Evolutionary conservation across 2,329 filamentous ascomycete genomes (phyloP).

Genomic region (Calonectria pseudoturangicola): DNA sequence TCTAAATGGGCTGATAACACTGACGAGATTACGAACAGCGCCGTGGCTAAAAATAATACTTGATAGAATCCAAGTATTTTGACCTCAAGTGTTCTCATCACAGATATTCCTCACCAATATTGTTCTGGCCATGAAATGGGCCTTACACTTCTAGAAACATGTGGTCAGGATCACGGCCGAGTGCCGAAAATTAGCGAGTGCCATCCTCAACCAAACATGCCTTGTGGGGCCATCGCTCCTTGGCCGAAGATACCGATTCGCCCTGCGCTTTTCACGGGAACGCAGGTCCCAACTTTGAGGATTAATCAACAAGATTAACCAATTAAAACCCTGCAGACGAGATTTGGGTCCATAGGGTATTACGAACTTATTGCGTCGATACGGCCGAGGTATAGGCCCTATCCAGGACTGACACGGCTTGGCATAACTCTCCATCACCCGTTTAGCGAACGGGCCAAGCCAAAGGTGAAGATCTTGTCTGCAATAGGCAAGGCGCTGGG

Average conservation of each 20-base stretch:
- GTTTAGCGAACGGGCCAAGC: not conserved
- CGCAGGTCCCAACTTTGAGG: not conserved
- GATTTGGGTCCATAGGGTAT: conserved; percentile 4
- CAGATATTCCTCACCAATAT: no score
- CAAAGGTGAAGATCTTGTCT: not conserved
- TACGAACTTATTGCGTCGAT: not conserved
- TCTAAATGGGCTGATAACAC: no score
- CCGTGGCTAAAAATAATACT: no score
- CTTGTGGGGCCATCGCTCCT: not conserved
- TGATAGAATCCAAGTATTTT: no score
- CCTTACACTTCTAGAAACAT: not conserved
- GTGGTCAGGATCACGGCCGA: not conserved
- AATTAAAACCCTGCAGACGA: not conserved
- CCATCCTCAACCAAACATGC: not conserved
- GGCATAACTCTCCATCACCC: conserved; percentile 12
- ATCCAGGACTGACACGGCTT: not conserved
- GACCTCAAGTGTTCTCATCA: no score
- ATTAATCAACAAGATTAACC: not conserved
- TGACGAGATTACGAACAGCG: no score
- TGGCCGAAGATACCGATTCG: not conserved
- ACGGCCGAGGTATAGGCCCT: conserved; percentile 5
- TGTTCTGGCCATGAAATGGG: no score
- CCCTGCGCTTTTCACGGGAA: not conserved
- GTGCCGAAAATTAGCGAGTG: not conserved
- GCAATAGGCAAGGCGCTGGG: not conserved